phyloP scores from a whole-genome alignment of 1,284 basidiomycete genomes.

The Omphalotus olearius region DNA sequence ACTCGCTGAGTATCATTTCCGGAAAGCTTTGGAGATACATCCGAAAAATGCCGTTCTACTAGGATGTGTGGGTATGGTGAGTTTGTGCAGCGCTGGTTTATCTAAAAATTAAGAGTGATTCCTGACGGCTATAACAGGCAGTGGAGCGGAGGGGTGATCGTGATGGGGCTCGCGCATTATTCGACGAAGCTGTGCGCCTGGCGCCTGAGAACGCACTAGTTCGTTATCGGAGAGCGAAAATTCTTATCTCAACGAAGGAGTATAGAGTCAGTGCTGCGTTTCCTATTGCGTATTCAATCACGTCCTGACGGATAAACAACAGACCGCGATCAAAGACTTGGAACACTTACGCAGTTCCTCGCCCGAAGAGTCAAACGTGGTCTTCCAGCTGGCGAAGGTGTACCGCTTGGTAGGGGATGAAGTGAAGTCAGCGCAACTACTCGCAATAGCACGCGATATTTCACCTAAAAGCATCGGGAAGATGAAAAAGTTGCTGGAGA shows the following conservation, averaged over 20 bases:
- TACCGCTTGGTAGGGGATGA: constrained; percentile 78
- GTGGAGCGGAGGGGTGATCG: constrained; percentile 78
- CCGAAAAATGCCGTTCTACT: constrained; percentile 87
- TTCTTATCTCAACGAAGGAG: constrained; percentile 77
- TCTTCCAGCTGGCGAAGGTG: constrained; percentile 91
- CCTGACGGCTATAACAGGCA: constrained; percentile 48
- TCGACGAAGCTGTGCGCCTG: constrained; percentile 72
- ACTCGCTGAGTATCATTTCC: constrained; percentile 92
- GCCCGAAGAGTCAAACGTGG: constrained; percentile 91
- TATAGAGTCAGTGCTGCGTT: constrained; percentile 62
- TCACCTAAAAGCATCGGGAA: constrained; percentile 74
- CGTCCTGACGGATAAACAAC: constrained; percentile 10
- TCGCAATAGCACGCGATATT: constrained; percentile 85
- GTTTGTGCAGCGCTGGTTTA: constrained; percentile 32
- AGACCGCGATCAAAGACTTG: constrained; percentile 64
- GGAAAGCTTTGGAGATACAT: constrained; percentile 86
- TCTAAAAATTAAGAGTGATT: constrained; percentile 17
- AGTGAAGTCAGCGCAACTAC: constrained; percentile 75
- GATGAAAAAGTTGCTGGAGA: constrained; percentile 73
- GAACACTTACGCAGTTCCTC: constrained; percentile 74
- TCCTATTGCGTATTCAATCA: constrained; percentile 1
- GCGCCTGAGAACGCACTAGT: constrained; percentile 85
- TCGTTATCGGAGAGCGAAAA: constrained; percentile 86
- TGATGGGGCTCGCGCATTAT: constrained; percentile 69
- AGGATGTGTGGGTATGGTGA: constrained; percentile 87